Conservation (phyloP, 495 filamentous ascomycete genomes). For the Annulohypoxylon stygium region DNA sequence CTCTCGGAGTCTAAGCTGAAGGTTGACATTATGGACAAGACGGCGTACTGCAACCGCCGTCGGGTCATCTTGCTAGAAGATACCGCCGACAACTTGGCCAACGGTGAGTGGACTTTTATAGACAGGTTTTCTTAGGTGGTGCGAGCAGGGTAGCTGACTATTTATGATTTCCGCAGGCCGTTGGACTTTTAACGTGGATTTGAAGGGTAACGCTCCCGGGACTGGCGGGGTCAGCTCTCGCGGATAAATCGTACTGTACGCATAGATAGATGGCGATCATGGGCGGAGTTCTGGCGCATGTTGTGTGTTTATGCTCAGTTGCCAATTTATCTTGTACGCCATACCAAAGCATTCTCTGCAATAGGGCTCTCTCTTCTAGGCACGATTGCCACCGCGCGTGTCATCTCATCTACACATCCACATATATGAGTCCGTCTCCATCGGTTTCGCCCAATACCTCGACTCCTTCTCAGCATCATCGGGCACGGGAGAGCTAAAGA, state of each 20-base stretch:
- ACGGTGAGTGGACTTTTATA: slow-evolving; percentile 69
- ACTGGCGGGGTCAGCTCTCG: slow-evolving; percentile 32
- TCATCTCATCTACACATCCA: background rate
- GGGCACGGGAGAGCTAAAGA: background rate
- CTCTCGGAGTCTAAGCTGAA: slow-evolving; percentile 79
- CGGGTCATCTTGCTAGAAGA: slow-evolving; percentile 89
- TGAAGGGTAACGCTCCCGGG: slow-evolving; percentile 45
- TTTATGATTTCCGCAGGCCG: slow-evolving; percentile 50
- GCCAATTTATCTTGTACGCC: slow-evolving; percentile 9
- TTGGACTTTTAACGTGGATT: slow-evolving; percentile 64
- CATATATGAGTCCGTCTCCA: background rate
- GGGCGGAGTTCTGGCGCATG: slow-evolving; percentile 19
- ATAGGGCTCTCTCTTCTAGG: background rate
- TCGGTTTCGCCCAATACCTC: background rate
- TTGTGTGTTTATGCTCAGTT: slow-evolving; percentile 10
- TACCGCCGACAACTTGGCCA: slow-evolving; percentile 89
- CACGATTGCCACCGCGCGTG: background rate
- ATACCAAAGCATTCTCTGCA: background rate
- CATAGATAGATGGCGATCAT: slow-evolving; percentile 40
- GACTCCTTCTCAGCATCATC: background rate
- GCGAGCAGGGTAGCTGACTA: background rate
- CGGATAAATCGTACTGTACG: slow-evolving; percentile 39
- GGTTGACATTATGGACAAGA: slow-evolving; percentile 98
- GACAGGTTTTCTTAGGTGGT: background rate
- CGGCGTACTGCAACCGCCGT: slow-evolving; percentile 92